Percentiles rank a stretch among this genome's conserved stretches.
Evolutionary conservation across 352 stramenopile genomes (phyloP).

Genomic region (Blastocystis sp.): DNA sequence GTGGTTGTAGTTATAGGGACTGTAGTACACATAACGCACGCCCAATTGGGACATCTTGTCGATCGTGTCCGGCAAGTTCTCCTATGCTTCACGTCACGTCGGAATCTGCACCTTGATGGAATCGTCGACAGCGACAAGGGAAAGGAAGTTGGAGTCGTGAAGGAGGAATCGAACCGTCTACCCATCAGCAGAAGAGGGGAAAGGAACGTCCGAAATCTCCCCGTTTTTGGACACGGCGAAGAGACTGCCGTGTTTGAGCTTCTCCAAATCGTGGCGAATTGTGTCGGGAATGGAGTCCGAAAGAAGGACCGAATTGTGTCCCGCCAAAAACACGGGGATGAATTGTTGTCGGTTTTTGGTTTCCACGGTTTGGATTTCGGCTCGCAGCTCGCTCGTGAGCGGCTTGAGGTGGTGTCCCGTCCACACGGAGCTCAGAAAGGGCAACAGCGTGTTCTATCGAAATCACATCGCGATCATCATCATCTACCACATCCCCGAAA

Average conservation of each 20-base stretch:
- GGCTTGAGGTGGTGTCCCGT: slow-evolving; percentile 53
- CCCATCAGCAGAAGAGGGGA: not conserved
- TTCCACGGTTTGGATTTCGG: not conserved
- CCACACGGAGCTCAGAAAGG: slow-evolving; percentile 25
- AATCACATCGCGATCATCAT: not conserved
- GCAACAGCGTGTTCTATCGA: slow-evolving; percentile 17
- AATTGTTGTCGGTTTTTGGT: slow-evolving; percentile 55
- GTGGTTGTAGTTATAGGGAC: slow-evolving; percentile 93
- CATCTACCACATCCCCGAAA: slow-evolving; percentile 37
- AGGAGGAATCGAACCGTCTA: slow-evolving; percentile 19
- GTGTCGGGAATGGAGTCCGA: not conserved
- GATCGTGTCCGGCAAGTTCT: slow-evolving; percentile 89
- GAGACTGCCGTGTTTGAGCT: slow-evolving; percentile 20
- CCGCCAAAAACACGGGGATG: slow-evolving; percentile 40
- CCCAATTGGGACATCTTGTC: slow-evolving; percentile 87
- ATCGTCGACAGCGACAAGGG: slow-evolving; percentile 31
- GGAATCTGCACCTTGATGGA: slow-evolving; percentile 27
- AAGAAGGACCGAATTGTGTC: slow-evolving; percentile 34
- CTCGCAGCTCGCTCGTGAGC: slow-evolving; percentile 15
- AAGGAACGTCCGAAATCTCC: slow-evolving; percentile 6
- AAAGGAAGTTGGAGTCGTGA: slow-evolving; percentile 36
- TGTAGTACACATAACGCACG: slow-evolving; percentile 97
- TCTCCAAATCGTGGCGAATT: not conserved
- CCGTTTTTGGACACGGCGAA: slow-evolving; percentile 4
- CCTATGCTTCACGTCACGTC: slow-evolving; percentile 71